phyloP scores from a whole-genome alignment of 768 basidiomycete genomes.

The Vararia minispora region DNA sequence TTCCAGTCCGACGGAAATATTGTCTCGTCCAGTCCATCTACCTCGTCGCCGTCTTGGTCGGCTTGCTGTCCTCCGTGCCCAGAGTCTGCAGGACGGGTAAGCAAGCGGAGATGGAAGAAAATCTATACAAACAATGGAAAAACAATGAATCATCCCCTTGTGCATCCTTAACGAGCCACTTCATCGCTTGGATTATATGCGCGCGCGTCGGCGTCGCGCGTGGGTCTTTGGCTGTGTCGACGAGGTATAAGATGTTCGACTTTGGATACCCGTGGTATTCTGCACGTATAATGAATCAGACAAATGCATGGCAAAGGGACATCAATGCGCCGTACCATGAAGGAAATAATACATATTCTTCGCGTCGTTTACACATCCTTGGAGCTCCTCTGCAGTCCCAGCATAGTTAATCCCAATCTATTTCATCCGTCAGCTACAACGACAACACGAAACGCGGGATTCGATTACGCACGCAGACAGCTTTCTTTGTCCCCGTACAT shows the following conservation, averaged over 20 bases:
- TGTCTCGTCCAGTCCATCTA: constrained; percentile 78
- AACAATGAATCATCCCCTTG: constrained; percentile 77
- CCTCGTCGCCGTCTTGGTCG: constrained; percentile 76
- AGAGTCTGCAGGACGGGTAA: constrained; percentile 41
- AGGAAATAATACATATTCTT: constrained; percentile 73
- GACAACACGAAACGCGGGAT: not conserved
- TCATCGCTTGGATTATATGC: constrained; percentile 83
- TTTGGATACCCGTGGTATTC: constrained; percentile 15
- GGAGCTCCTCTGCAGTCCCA: constrained; percentile 52
- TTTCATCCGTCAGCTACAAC: not conserved
- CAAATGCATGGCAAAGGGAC: constrained; percentile 1
- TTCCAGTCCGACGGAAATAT: constrained; percentile 80
- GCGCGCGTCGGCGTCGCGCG: constrained; percentile 60
- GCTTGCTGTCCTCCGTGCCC: constrained; percentile 91
- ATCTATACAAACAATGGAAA: constrained; percentile 61
- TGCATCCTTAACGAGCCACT: constrained; percentile 83
- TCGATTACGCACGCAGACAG: constrained; percentile 55
- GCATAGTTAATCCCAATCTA: constrained; percentile 88
- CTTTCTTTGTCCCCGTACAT: constrained; percentile 82
- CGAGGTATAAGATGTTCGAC: constrained; percentile 80
- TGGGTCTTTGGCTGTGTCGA: constrained; percentile 58
- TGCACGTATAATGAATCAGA: not conserved
- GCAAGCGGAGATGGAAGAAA: not conserved
- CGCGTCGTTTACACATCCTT: constrained; percentile 91
- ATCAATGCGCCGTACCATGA: constrained; percentile 33